Evolutionary conservation across 768 basidiomycete species (phyloP), one percentile per base, ranked within the genome.

Genomic region (Leucosporidium yakuticum): DNA sequence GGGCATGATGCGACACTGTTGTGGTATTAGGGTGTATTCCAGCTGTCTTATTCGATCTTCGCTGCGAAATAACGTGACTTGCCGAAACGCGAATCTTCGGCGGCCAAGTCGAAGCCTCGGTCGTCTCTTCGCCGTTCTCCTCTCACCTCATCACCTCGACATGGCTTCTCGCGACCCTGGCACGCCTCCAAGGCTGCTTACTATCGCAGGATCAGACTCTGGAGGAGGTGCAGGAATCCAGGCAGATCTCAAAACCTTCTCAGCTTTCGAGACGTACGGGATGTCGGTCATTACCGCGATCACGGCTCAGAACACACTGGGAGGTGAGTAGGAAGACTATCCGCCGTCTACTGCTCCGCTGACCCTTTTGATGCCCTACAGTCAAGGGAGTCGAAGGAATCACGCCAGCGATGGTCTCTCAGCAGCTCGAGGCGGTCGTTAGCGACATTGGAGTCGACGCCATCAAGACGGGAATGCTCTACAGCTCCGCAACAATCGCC

Each of bases 381-480:
- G 92, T 89, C 4, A 8, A 44, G 14, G 91, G 80, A 0, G 83
- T 95, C 0, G 85, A 88, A 66, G 82, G 86, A 4, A 77, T 84
- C 14, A 87, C 89, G 0, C 83, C 89, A 0, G 81, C 81, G 17
- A 92, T 93, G 74, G 83, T 96, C 44, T 80, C 79, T 60, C 81
- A 88, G 70, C 94, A 96, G 83, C 82, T 95, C 25, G 77, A 76
- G 15, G 85, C 86, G 0, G 84, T 96, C 4, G 76, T 94, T 32
- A 81, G 83, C 19, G 93, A 96, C 76, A 83, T 90, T 48, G 79
- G 85, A 8, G 80, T 90, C 17, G 79, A 82, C 49, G 88, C 86
- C 2, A 84, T 96, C 72, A 97, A 97, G 79, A 89, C 88, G 0
- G 93, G 94, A 19, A 95, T 96, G 94, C 82, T 97, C 0, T 87